Conservation (phyloP, 2,329 filamentous ascomycete genomes). For the Calonectria pseudoturangicola region DNA sequence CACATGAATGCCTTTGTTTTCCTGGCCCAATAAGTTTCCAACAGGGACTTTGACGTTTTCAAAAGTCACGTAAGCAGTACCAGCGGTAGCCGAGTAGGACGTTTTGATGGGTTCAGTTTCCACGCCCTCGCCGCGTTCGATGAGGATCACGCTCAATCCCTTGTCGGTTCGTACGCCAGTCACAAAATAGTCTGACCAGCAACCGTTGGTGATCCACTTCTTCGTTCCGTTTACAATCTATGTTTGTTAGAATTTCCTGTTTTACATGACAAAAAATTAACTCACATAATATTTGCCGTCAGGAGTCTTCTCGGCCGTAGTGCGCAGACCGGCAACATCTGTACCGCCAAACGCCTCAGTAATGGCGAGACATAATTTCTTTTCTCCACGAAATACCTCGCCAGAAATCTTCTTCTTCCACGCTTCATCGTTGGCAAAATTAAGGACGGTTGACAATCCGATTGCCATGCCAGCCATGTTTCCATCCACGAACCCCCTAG, state of each 20-base stretch:
- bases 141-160: constrained; percentile 84
- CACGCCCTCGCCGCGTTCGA: constrained; percentile 83
- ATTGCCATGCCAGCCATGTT: constrained; percentile 93
- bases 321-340: constrained; percentile 88
- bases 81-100: constrained; percentile 85
- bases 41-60: constrained; percentile 91
- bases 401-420: constrained; percentile 80
- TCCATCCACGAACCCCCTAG: constrained; percentile 88
- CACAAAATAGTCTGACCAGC: constrained; percentile 89
- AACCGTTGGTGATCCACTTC: constrained; percentile 91
- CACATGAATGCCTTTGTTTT: constrained; percentile 89
- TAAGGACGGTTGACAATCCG: constrained; percentile 84
- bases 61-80: constrained; percentile 86
- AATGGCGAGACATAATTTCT: constrained; percentile 92
- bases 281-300: constrained; percentile 80
- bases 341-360: constrained; percentile 89
- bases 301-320: constrained; percentile 84
- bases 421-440: constrained; percentile 81
- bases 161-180: constrained; percentile 86
- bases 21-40: constrained; percentile 84
- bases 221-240: constrained; percentile 81
- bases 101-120: constrained; percentile 88
- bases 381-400: constrained; percentile 85
- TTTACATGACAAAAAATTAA: no score
- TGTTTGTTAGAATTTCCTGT: background rate